Conservation (phyloP, 257 asterid genomes). For the Fraxinus americana region DNA sequence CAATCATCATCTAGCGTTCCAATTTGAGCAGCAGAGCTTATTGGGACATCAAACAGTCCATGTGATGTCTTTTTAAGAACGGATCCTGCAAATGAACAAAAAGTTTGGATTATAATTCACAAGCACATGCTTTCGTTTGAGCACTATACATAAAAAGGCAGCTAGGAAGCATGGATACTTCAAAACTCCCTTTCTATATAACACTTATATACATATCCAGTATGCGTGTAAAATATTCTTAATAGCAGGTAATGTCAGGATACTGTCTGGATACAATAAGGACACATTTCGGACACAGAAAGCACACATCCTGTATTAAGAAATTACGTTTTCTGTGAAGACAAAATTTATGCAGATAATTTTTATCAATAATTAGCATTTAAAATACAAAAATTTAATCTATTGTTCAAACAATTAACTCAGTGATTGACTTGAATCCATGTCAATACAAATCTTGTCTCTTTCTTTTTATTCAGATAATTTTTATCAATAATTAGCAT, state of each 20-base stretch:
- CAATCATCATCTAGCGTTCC: constrained; percentile 38
- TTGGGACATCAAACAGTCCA: constrained; percentile 43
- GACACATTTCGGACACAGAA: neutral
- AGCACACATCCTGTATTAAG: neutral
- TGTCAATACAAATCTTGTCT: neutral
- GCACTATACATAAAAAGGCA: neutral
- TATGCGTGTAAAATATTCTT: neutral
- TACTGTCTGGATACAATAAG: neutral
- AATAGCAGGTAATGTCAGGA: neutral
- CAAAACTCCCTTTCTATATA: neutral
- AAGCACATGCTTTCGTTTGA: neutral
- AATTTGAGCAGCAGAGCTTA: constrained; percentile 42
- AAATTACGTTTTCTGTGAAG: neutral
- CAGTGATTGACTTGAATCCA: neutral
- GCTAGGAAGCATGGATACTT: neutral
- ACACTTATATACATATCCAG: neutral
- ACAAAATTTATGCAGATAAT: neutral
- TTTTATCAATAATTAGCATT: no score
- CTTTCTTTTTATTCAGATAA: neutral
- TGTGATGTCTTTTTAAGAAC: constrained; percentile 38
- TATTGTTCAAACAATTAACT: neutral
- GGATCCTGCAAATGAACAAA: constrained; percentile 43
- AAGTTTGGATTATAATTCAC: constrained; percentile 14
- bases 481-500: no score
- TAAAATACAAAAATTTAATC: no score